Conservation (phyloP, 495 filamentous ascomycete species). For the Rostrohypoxylon terebratum region DNA sequence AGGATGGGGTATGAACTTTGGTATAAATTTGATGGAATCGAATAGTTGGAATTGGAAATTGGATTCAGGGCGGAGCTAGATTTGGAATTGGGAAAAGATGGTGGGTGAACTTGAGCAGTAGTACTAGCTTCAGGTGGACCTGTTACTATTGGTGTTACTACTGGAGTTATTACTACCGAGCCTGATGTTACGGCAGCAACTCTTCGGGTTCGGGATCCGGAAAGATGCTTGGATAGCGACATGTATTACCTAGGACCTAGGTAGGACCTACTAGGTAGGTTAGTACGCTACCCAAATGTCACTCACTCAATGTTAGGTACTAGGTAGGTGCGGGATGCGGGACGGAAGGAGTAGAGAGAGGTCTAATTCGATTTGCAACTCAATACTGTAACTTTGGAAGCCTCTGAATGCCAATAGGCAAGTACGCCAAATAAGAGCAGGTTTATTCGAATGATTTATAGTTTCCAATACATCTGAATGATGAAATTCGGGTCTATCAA, state of each 20-base stretch:
- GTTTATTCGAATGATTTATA: not conserved
- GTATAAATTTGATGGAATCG: slow-evolving; percentile 9
- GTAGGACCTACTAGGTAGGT: no score
- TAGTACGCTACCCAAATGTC: not conserved
- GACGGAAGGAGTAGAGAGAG: not conserved
- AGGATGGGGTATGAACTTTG: not conserved
- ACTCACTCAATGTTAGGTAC: not conserved
- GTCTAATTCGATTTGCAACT: not conserved
- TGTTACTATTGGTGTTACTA: not conserved
- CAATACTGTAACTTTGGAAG: not conserved
- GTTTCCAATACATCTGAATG: not conserved
- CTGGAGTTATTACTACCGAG: no score
- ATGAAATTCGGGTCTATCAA: not conserved
- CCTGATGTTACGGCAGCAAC: slow-evolving; percentile 33
- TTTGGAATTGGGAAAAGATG: slow-evolving; percentile 19
- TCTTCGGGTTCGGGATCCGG: slow-evolving; percentile 45
- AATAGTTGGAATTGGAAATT: slow-evolving; percentile 9
- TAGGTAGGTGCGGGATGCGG: not conserved
- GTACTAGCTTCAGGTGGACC: slow-evolving; percentile 23
- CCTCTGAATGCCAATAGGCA: no score
- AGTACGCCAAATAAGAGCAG: not conserved
- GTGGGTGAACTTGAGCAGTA: slow-evolving; percentile 14
- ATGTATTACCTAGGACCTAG: no score
- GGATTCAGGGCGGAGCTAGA: not conserved
- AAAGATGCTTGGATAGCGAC: slow-evolving; percentile 38